Percentiles rank a stretch among this genome's conserved stretches.
Evolutionary conservation across 139 green algal genomes (phyloP).

Genomic region (Coelastrella sp.): DNA sequence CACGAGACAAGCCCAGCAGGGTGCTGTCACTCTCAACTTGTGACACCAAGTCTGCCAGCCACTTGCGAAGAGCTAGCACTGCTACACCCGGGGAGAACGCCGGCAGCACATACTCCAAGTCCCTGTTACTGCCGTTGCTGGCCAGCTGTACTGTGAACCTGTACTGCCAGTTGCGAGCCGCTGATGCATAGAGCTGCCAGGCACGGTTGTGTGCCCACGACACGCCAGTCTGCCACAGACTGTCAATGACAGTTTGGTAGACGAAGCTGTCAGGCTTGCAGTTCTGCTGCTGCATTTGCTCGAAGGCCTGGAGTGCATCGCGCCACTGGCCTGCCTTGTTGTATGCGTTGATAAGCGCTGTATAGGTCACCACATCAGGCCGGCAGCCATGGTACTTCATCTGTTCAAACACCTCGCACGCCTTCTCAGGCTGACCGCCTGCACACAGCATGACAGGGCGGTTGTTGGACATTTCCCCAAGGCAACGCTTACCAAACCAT

Average conservation of each 20-base stretch:
- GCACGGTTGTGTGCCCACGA: conserved; percentile 69
- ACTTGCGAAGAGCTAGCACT: conserved; percentile 64
- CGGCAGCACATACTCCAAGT: conserved; percentile 62
- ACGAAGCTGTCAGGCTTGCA: conserved; percentile 60
- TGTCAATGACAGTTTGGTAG: conserved; percentile 66
- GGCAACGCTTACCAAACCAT: not conserved
- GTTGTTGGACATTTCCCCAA: too few species aligned
- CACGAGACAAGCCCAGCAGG: conserved; percentile 34
- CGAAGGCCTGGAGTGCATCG: conserved; percentile 63
- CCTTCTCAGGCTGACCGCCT: conserved; percentile 49
- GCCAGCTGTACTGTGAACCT: conserved; percentile 60
- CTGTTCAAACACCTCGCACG: conserved; percentile 63
- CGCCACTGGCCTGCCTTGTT: conserved; percentile 69
- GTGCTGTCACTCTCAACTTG: conserved; percentile 51
- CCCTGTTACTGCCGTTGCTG: conserved; percentile 40
- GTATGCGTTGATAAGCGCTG: conserved; percentile 66
- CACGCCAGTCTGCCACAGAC: conserved; percentile 72
- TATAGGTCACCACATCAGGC: conserved; percentile 66
- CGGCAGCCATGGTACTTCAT: conserved; percentile 63
- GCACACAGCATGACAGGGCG: not conserved
- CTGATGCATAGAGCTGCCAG: conserved; percentile 56
- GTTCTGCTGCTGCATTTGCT: conserved; percentile 75
- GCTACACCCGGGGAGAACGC: conserved; percentile 63
- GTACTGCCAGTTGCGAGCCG: conserved; percentile 57
- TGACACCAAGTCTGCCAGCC: conserved; percentile 56